Evolutionary conservation across 805 yeast genomes (phyloP).

Genomic region (Tetrapisispora taiwanensis): DNA sequence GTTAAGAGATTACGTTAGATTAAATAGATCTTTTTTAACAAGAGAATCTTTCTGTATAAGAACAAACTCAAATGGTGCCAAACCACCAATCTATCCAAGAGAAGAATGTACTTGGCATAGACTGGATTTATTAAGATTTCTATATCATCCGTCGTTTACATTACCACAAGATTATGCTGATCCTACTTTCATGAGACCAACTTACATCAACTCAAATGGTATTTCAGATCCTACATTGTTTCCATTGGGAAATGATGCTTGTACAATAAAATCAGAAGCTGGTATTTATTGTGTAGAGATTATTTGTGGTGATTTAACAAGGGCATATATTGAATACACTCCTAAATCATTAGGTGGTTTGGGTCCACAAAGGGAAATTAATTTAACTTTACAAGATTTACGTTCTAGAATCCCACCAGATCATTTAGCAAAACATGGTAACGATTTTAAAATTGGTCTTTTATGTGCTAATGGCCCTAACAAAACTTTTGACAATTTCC

Average conservation of each 20-base stretch:
- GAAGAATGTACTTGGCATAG: constrained; percentile 86
- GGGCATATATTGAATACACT: constrained; percentile 49
- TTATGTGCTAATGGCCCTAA: constrained; percentile 53
- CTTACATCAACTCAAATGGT: constrained; percentile 22
- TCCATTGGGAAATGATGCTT: constrained; percentile 37
- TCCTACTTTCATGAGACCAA: constrained; percentile 30
- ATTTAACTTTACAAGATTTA: constrained; percentile 41
- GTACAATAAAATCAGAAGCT: constrained; percentile 41
- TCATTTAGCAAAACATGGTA: constrained; percentile 23
- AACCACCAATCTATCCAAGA: constrained; percentile 40
- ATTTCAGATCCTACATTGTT: constrained; percentile 33
- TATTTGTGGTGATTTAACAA: constrained; percentile 42
- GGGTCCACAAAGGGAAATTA: constrained; percentile 48
- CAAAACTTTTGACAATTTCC: constrained; percentile 41
- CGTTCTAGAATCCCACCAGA: constrained; percentile 25
- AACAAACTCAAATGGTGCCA: constrained; percentile 39
- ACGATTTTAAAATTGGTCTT: constrained; percentile 36
- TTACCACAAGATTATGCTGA: constrained; percentile 57
- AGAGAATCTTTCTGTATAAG: constrained; percentile 51
- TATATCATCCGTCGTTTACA: constrained; percentile 72
- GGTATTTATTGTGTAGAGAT: constrained; percentile 74
- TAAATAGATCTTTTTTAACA: constrained; percentile 74
- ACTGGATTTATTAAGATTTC: constrained; percentile 64
- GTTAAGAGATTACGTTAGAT: constrained; percentile 73
- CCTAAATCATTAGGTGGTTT: constrained; percentile 48